Base-by-base conservation (phyloP, 1,139 yeast genomes). In the Geotrichum fermentans region DNA sequence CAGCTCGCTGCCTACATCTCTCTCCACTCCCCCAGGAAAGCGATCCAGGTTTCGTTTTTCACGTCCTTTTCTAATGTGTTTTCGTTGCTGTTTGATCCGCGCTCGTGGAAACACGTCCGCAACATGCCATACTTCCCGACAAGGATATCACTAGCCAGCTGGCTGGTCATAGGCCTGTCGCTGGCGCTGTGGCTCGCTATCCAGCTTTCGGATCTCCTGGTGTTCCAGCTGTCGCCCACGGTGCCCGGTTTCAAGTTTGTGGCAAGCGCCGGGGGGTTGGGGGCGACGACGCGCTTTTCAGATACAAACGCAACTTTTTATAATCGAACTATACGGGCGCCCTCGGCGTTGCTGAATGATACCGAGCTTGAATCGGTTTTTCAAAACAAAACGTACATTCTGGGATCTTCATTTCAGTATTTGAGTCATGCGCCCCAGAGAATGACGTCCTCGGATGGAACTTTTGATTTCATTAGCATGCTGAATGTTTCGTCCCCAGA, bases 211-310 rank as follows among this genome's bases (percentile, higher is more conserved):
- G 36, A 33, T 33, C 36, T 33, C 18, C 36, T 33, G 4, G 36
- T 33, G 36, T 33, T 33, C 36, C 36, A 33, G 18, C 36, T 33
- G 16, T 33, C 36, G 16, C 36, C 36, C 18, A 33, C 36, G 11
- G 16, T 4, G 6, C 2, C 11, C 17, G 16, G 8, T 4, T 33
- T 14, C 18, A 16, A 11, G 18, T 33, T 33, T 14, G 2, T 18
- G 18, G 11, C 18, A 16, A 18, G 16, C 36, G 3, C 4, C n/a
- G n/a, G n/a, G n/a, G n/a, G n/a, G n/a, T n/a, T n/a, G n/a, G n/a
- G n/a, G n/a, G n/a, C n/a, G n/a, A n/a, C n/a, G n/a, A n/a, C n/a
- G n/a, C n/a, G n/a, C n/a, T n/a, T n/a, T n/a, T n/a, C n/a, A n/a
- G n/a, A n/a, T n/a, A n/a, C n/a, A n/a, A n/a, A n/a, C n/a, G n/a